Evolutionary conservation across 805 yeast species (phyloP), one percentile per base, ranked within the genome.

Genomic region (Tetrapisispora phaffii): DNA sequence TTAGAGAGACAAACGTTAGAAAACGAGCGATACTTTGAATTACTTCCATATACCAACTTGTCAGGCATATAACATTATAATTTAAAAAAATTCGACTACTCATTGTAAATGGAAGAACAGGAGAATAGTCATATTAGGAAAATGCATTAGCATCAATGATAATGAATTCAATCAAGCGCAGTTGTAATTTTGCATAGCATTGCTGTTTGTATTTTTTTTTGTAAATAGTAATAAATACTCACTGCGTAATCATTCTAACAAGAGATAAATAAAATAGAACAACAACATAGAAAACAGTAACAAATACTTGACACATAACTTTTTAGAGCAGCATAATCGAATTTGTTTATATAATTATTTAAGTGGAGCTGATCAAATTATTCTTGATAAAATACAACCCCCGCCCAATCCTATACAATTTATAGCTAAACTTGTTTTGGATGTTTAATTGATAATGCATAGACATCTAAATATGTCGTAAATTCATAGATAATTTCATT

Each of bases 1-100:
- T 79, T 87, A 48, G 97, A 90, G 71, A 93, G 88, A 63, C 96
- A 90, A 71, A 76, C 88, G 65, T 79, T 82, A 62, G 97, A 89
- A 71, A 76, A 86, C 81, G 97, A 89, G 72, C 86, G 84, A 71
- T 93, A 88, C 63, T 80, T 87, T 75, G 79, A 82, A 47, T 70
- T 83, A 59, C 89, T 82, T 19, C 39, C 39, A 5, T 36, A 23
- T 13, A 36, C 39, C 3, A 36, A 36, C 16, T 23, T 36, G 8
- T 17, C 16, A 10, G 17, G 12, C 17, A n/a, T 36, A 36, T 36
- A 16, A 36, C 21, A 23, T n/a, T 8, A 6, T n/a, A 12, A 9
- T 28, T 28, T 28, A 28, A 4, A 3, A 7, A 10, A 6, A n/a
- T 5, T 28, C 12, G 13, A 4, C 13, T 28, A 9, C 13, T 28